These are phyloP conservation scores for Oryza coarctata DNA, from an alignment of 176 grass and related monocot species.

Conservation along the genomic window DNA sequence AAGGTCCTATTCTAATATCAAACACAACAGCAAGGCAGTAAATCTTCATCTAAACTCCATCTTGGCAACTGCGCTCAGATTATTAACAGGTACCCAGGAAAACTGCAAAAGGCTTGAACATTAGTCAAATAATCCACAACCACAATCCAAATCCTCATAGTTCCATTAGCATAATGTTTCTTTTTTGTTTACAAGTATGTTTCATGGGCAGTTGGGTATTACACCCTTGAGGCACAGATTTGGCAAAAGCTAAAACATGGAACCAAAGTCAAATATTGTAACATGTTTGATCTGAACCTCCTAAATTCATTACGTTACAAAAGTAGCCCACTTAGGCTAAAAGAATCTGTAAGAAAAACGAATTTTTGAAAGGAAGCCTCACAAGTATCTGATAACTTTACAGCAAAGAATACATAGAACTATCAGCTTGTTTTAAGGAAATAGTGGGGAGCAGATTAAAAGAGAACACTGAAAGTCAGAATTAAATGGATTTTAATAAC, in stretches of 20 bases:
- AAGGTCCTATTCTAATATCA: conserved; percentile 20
- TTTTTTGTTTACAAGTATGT: not conserved
- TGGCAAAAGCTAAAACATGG: conserved; percentile 2
- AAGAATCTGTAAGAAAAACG: not conserved
- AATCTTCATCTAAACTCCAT: conserved; percentile 13
- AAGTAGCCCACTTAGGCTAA: not conserved
- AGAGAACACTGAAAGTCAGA: not conserved
- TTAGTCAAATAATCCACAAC: not conserved
- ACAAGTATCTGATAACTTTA: not conserved
- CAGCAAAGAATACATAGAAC: not conserved
- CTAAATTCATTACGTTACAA: not conserved
- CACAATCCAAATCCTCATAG: not conserved
- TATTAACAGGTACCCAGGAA: not conserved
- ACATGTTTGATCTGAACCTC: not conserved
- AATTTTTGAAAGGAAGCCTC: not conserved
- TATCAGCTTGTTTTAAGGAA: not conserved
- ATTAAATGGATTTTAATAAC: conserved; percentile 21
- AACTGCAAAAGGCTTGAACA: not conserved
- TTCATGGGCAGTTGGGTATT: not conserved
- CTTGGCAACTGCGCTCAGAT: not conserved
- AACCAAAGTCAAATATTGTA: not conserved
- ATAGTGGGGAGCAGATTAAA: not conserved
- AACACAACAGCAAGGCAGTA: conserved; percentile 16
- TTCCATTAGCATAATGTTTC: not conserved
- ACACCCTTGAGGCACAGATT: conserved; percentile 6